Base-by-base conservation (phyloP, 495 filamentous ascomycete species). In the Melanomma pulvis-pyrius region DNA sequence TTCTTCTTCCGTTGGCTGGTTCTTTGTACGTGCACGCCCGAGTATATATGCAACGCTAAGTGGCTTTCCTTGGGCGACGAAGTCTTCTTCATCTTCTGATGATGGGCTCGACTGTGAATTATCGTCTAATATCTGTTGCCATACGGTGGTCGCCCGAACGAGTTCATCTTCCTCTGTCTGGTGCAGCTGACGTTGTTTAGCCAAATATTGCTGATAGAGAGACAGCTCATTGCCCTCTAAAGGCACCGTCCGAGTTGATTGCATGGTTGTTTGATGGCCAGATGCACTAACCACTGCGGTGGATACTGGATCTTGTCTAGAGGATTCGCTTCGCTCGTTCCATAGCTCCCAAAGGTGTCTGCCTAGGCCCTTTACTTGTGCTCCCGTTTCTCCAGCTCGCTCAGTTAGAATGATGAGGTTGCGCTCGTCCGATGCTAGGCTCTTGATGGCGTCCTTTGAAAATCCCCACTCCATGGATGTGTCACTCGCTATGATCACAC, bases 381-480 rank as follows among this genome's bases (percentile, higher is more conserved):
- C 52, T n/a, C 24, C 34, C 5, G 44, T 30, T 17, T 66, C 30
- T 2, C 62, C 50, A 12, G 65, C 56, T 30, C 71, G 60, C 71
- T 98, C 92, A 0, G 94, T 96, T 26, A 98, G 80, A 56, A 98
- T 83, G 28, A 98, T 82, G 44, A 97, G 78, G 71, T 96, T 98
- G 32, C 85, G 84, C 1, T 86, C 79, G 65, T 96, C 90, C 52
- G 82, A 79, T 0, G 91, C 90, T 55, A 99, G 82, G 24, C 78
- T 78, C 47, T 83, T 83, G n/a, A 98, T 76, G 6, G 92, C 84
- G n/a, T 92, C 87, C 73, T 88, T 90, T 0, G 96, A 94, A 71
- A 97, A 96, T 0, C 94, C 94, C 94, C 96, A 98, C 59, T 94
- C 92, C 28, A 98, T 74, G 29, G 91, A 93, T 0, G 87, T 82